Percentiles rank a stretch among this genome's conserved stretches.
Evolutionary conservation across 2,329 filamentous ascomycete genomes (phyloP).

Genomic region (Claviceps lovelessii): DNA sequence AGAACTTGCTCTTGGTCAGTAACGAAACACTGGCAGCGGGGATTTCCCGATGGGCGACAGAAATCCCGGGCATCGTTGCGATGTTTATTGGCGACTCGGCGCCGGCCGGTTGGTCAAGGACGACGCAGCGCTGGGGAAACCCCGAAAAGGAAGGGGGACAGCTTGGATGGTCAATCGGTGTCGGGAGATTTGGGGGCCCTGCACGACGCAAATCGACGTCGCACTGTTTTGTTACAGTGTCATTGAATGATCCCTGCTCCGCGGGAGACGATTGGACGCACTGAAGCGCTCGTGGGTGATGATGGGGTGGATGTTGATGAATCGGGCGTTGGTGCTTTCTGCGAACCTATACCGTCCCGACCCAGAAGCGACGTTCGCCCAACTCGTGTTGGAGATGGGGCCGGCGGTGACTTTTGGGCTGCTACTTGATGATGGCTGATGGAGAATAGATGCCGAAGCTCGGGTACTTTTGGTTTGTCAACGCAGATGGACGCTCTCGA

Average conservation of each 20-base stretch:
- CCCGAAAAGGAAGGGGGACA: too few species aligned
- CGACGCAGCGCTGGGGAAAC: background rate
- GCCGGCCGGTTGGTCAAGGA: background rate
- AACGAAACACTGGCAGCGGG: conserved; percentile 14
- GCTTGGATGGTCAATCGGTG: background rate
- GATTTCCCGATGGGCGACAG: conserved; percentile 19
- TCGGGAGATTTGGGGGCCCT: background rate
- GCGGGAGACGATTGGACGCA: too few species aligned
- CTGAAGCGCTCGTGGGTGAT: too few species aligned
- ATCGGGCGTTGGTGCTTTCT: background rate
- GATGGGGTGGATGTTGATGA: background rate
- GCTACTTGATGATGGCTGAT: background rate
- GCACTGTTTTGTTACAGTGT: background rate
- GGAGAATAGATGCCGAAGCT: too few species aligned
- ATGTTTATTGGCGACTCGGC: background rate
- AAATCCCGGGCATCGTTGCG: conserved; percentile 18
- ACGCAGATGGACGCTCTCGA: too few species aligned
- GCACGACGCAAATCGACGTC: background rate
- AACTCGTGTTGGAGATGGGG: background rate
- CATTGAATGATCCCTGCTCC: too few species aligned
- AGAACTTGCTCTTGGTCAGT: conserved; percentile 15
- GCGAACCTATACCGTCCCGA: background rate
- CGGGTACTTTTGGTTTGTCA: too few species aligned
- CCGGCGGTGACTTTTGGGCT: background rate
- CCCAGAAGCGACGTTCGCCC: too few species aligned